Evolutionary conservation across 805 yeast genomes (phyloP), one percentile per base, ranked within the genome.

Genomic region (Wickerhamomyces alni): DNA sequence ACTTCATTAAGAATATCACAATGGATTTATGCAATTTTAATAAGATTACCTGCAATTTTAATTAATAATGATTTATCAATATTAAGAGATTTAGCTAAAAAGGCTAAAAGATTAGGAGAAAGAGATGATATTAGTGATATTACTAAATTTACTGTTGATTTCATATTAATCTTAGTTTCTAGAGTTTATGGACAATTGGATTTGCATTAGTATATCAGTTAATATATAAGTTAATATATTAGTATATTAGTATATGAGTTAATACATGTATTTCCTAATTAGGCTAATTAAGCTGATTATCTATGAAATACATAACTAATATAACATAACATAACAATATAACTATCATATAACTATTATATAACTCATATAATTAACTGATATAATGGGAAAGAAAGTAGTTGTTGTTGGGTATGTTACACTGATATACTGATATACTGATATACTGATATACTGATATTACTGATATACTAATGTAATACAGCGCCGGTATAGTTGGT

Each of bases 401-500:
- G 42, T 37, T 9, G 50, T 48, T 18, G 31, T 48, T 17, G 51
- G 51, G 51, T 47, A 30, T 21, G 51, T 40, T 22, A 5, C 28
- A 9, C 12, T 26, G 8, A 11, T 11, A 8, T 11, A 26, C 12
- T 26, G 5, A n/a, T 11, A 11, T 26, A 9, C 13, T 8, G 12
- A 6, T 13, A 26, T 26, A 26, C 5, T 26, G 8, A 11, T 11
- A 8, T 11, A 26, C 12, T 26, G 5, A n/a, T 11, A 11, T 26
- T n/a, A 9, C 13, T 8, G 12, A 6, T 13, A 26, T 26, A 5
- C 13, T 11, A 13, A 5, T 26, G 8, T 28, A 15, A 16, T 16
- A 8, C n/a, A 59, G 75, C 10, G 75, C 76, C 5, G 81, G 81
- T 30, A 77, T 75, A n/a, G 62, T 74, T 12, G 82, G 82, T 2